phyloP scores from a whole-genome alignment of 2,329 filamentous ascomycete species.

The Drechslerella dactyloides region DNA sequence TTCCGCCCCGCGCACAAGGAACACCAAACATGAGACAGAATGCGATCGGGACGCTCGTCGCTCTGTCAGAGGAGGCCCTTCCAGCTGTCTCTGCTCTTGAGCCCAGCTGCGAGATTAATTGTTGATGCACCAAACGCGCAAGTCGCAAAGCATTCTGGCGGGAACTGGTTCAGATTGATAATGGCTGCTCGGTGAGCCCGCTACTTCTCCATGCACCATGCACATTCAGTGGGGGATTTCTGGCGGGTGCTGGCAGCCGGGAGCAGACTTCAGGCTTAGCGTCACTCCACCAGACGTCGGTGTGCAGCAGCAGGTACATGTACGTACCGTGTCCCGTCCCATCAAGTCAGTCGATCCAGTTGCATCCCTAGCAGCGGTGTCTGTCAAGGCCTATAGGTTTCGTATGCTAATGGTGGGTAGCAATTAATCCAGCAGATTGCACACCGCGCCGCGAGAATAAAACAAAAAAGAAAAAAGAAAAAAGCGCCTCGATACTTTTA shows the following conservation, averaged over 20 bases:
- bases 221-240: not conserved
- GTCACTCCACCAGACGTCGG: not conserved
- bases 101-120: constrained; percentile 25
- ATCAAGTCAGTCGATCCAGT: not conserved
- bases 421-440: constrained; percentile 4
- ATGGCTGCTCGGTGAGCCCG: constrained; percentile 44
- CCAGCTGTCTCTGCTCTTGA: too few species aligned
- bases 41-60: constrained; percentile 17
- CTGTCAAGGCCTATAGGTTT: constrained; percentile 43
- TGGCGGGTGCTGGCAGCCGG: too few species aligned
- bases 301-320: constrained; percentile 1
- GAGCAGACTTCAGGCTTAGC: too few species aligned
- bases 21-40: constrained; percentile 2
- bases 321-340: not conserved
- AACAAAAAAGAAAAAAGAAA: constrained; percentile 7
- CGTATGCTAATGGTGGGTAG: constrained; percentile 40
- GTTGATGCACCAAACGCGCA: constrained; percentile 44
- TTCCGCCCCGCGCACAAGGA: not conserved
- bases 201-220: constrained; percentile 10
- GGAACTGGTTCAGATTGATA: constrained; percentile 49
- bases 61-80: constrained; percentile 14
- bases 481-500: not conserved
- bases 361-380: constrained; percentile 33
- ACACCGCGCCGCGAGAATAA: constrained; percentile 7
- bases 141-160: constrained; percentile 40